Conservation (phyloP, 495 filamentous ascomycete genomes). For the Annulohypoxylon moriforme region DNA sequence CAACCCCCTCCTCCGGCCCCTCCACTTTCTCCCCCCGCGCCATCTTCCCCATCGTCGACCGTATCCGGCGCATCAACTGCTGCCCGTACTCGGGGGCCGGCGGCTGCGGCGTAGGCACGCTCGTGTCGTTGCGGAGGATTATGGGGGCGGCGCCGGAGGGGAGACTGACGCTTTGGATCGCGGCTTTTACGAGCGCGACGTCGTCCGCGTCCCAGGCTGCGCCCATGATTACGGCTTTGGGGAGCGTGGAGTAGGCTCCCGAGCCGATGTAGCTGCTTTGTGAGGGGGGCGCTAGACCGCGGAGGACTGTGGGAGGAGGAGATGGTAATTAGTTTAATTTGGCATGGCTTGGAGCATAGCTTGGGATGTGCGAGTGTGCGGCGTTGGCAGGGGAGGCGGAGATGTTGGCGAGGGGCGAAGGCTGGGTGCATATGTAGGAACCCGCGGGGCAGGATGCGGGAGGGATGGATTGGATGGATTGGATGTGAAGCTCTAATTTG, state of each 20-base stretch:
- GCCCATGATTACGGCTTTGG: slow-evolving; percentile 29
- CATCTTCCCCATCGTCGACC: slow-evolving; percentile 2
- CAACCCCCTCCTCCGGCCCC: slow-evolving; percentile 27
- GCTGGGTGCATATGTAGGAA: neutral
- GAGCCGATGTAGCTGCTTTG: slow-evolving; percentile 33
- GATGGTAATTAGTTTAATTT: neutral
- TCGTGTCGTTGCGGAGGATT: slow-evolving; percentile 31
- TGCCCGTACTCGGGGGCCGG: slow-evolving; percentile 23
- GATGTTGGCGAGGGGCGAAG: neutral
- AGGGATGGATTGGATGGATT: no score
- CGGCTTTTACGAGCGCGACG: slow-evolving; percentile 15
- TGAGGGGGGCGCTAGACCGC: slow-evolving; percentile 10
- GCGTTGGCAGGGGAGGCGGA: no score
- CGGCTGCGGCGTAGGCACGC: slow-evolving; percentile 17
- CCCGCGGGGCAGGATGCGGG: neutral
- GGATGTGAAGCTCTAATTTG: neutral
- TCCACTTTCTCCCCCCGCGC: slow-evolving; percentile 1
- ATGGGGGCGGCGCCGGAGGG: slow-evolving; percentile 6
- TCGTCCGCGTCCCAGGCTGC: slow-evolving; percentile 26
- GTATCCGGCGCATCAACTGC: slow-evolving; percentile 34
- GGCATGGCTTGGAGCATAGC: no score
- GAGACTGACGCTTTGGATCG: slow-evolving; percentile 4
- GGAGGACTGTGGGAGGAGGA: slow-evolving; percentile 20
- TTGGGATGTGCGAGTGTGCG: no score
- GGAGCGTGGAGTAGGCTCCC: neutral